Evolutionary conservation across 768 basidiomycete genomes (phyloP).

Genomic region (Rhodosporidiobolus odoratus): DNA sequence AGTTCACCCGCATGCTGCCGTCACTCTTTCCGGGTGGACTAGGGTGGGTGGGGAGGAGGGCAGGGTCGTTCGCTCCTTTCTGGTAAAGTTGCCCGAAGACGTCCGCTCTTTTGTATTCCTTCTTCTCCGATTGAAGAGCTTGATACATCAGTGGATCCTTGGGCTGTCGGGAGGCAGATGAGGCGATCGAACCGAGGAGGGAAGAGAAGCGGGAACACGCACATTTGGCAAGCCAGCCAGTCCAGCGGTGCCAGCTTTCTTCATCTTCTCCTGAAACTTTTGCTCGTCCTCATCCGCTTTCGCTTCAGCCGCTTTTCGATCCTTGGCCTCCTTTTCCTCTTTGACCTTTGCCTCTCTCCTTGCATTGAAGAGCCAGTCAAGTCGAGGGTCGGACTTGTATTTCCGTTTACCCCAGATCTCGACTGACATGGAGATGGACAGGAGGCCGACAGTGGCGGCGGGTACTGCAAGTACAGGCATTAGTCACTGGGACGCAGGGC

Average conservation of each 20-base stretch:
- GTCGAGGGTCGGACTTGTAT: conserved; percentile 1
- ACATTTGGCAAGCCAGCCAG: not conserved
- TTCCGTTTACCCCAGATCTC: conserved; percentile 27
- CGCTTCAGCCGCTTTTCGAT: not conserved
- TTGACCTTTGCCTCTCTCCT: conserved; percentile 3
- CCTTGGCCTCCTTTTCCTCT: not conserved
- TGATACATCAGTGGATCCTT: conserved; percentile 22
- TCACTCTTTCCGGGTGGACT: conserved; percentile 64
- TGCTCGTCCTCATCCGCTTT: not conserved
- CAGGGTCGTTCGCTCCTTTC: conserved; percentile 54
- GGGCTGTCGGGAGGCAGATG: not conserved
- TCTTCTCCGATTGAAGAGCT: conserved; percentile 16
- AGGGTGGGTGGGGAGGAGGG: conserved; percentile 65
- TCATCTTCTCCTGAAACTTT: not conserved
- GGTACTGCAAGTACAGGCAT: not conserved
- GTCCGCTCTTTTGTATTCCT: conserved; percentile 11
- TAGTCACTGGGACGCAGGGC: not conserved
- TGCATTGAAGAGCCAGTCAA: conserved; percentile 32
- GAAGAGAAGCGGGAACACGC: not conserved
- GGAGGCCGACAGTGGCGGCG: not conserved
- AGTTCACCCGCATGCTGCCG: conserved; percentile 64
- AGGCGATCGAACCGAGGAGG: not conserved
- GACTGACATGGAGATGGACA: conserved; percentile 4
- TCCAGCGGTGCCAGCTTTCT: not conserved
- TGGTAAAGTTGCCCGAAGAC: conserved; percentile 43